A percentile compares a stretch with the other conserved stretches of the same genome.
phyloP scores from a whole-genome alignment of 257 asterid genomes.

The Solanum habrochaites region DNA sequence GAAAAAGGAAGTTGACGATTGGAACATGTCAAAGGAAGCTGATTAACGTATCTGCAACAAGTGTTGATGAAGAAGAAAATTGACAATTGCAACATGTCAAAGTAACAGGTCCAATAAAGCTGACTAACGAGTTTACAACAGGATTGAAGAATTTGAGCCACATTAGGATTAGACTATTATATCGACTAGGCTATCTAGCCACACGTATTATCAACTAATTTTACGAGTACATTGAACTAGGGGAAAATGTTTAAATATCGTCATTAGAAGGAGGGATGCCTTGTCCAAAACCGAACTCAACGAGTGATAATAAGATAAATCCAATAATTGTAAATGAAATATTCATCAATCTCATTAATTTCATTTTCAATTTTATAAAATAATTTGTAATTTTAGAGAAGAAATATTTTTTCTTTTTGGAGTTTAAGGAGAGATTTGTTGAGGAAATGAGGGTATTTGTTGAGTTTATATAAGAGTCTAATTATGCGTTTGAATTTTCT shows the following conservation, averaged over 20 bases:
- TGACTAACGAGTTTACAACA: too few species aligned
- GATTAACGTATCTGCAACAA: too few species aligned
- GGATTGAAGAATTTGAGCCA: too few species aligned
- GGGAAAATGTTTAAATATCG: neutral
- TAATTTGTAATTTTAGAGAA: neutral
- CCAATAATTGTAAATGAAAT: neutral
- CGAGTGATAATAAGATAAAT: neutral
- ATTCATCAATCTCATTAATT: neutral
- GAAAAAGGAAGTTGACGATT: too few species aligned
- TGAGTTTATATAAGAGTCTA: neutral
- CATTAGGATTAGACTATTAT: too few species aligned
- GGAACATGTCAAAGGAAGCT: too few species aligned
- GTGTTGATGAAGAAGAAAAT: too few species aligned
- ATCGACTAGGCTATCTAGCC: neutral
- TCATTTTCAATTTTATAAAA: neutral
- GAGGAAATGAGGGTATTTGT: neutral
- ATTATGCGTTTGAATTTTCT: neutral
- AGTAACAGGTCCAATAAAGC: too few species aligned
- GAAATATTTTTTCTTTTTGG: neutral
- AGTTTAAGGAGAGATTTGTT: neutral
- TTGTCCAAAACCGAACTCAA: constrained; percentile 3
- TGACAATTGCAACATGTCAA: too few species aligned
- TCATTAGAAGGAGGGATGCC: neutral
- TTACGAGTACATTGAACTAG: neutral
- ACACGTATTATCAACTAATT: neutral